Base-by-base conservation (phyloP, 1,284 basidiomycete species). In the Quambalaria eucalypti region DNA sequence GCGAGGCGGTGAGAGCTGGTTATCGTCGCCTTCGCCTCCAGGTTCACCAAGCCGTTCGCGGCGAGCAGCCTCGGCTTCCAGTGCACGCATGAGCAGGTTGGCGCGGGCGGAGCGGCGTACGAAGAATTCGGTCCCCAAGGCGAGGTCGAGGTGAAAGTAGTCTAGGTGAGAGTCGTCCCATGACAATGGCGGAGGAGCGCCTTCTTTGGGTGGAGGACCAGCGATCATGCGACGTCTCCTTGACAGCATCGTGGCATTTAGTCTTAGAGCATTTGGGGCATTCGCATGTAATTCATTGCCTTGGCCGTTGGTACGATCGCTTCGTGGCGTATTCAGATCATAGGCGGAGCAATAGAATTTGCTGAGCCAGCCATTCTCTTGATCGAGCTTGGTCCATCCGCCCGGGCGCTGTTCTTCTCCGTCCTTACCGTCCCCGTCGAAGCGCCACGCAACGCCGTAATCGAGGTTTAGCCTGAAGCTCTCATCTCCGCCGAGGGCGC, bases 101-200 rank as follows among this genome's bases (percentile, higher is more conserved):
- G 69, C 63, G 28, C 68, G 56, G 0, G 67, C 67, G 2, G 67
- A 65, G 16, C 62, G 60, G 2, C 68, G 58, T 1, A 65, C 67
- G 48, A 71, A 71, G 62, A 69, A 71, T 39, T 71, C 69, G 54
- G 67, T 62, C 25, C 69, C 69, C 7, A 71, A 56, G 44, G 65
- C 59, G 7, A 68, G 56, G 36, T 62, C 56, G 30, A 71, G 62
- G 39, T 57, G 59, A 52, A 65, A 55, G 60, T 71, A 71, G 48
- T 71, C 65, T 52, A 68, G 62, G 7, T 64, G 66, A 31, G 59
- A 56, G 44, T 71, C 69, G 42, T 58, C 61, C 69, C 69, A 46
- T 7, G 19, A 21, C 21, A 46, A 21, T 26, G 36, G 36, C 36
- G 36, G 16, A n/a, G 16, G 36, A 14, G 21, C 5, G 21, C 36